These are phyloP conservation scores for Bassia scoparia DNA, from an alignment of 148 eudicot genomes.

Conservation along the genomic window DNA sequence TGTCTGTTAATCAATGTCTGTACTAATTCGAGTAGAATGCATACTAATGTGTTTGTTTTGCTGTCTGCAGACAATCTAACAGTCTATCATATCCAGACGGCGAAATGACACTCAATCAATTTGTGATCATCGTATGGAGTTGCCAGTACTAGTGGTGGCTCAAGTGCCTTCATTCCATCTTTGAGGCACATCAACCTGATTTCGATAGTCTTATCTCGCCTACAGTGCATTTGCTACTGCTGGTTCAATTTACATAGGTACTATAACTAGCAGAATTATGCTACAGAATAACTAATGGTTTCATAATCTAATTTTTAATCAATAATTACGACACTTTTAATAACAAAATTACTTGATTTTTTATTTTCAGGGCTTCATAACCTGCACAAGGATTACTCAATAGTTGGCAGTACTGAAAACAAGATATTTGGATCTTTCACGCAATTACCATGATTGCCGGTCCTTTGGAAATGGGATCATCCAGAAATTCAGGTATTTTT, in stretches of 20 bases:
- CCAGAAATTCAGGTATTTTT: constrained; percentile 67
- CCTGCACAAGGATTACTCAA: constrained; percentile 44
- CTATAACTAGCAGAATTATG: not conserved
- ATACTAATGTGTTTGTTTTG: constrained; percentile 1
- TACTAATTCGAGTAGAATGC: not conserved
- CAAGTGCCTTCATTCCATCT: constrained; percentile 12
- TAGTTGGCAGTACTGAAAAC: constrained; percentile 35
- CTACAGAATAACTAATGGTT: not conserved
- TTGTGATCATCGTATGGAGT: constrained; percentile 6
- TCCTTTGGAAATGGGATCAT: constrained; percentile 72
- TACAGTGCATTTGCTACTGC: constrained; percentile 64
- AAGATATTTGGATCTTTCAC: constrained; percentile 50
- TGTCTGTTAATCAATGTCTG: no score
- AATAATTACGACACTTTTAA: not conserved
- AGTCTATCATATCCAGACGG: constrained; percentile 5
- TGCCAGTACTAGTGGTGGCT: constrained; percentile 11
- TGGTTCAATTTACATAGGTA: constrained; percentile 64
- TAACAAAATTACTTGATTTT: not conserved
- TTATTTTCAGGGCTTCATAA: constrained; percentile 42
- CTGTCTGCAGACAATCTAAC: not conserved
- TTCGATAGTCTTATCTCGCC: constrained; percentile 31
- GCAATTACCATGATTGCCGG: constrained; percentile 61
- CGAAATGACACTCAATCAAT: constrained; percentile 3
- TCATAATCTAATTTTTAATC: not conserved
- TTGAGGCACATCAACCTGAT: constrained; percentile 6